A percentile compares a stretch with the other conserved stretches of the same genome.
phyloP scores from a whole-genome alignment of 208 protist species.

The Trichomonas tenax region DNA sequence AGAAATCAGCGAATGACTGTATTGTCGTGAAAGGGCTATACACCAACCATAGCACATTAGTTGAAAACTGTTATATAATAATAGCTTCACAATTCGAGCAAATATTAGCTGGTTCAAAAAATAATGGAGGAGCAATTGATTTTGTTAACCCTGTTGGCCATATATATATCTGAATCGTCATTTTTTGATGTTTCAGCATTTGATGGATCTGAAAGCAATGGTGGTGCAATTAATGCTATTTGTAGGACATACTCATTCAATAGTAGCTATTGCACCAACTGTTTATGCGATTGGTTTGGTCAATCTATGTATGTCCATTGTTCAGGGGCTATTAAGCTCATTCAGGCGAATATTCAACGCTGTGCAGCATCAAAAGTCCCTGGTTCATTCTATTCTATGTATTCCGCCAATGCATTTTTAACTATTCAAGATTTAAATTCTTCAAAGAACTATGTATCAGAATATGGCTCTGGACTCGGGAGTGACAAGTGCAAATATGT shows the following conservation, averaged over 20 bases:
- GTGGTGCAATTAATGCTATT: not conserved
- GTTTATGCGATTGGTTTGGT: not conserved
- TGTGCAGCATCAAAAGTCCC: not conserved
- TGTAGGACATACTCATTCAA: not conserved
- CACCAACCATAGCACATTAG: not conserved
- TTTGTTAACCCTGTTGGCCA: not conserved
- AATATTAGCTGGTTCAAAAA: not conserved
- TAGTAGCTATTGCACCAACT: not conserved
- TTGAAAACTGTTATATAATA: not conserved
- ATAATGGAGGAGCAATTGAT: not conserved
- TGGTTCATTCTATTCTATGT: not conserved
- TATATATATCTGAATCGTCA: not conserved
- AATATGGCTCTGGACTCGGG: not conserved
- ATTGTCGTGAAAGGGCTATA: not conserved
- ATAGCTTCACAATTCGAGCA: not conserved
- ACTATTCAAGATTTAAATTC: not conserved
- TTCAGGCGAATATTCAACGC: not conserved
- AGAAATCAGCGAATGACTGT: not conserved
- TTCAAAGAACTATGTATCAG: not conserved
- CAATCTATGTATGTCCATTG: not conserved
- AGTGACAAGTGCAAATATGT: not conserved
- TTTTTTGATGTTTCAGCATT: not conserved
- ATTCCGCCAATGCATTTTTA: not conserved
- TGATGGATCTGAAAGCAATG: not conserved
- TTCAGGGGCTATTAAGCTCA: not conserved